Base-by-base conservation (phyloP, 164 flowering plant species). In the Taxillus chinensis region DNA sequence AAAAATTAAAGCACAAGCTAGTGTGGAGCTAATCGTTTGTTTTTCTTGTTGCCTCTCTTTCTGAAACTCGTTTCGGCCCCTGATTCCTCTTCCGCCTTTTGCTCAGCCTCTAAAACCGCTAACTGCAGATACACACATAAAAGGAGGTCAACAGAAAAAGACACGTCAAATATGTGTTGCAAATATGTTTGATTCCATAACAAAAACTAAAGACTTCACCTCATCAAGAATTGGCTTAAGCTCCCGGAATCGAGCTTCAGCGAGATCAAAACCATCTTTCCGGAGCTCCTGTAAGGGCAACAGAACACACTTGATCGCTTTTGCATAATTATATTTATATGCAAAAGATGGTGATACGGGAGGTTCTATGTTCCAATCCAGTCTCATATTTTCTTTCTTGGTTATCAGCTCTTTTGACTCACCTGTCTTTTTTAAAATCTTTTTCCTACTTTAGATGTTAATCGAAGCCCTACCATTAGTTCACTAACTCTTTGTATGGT, bases 251-350 rank as follows among this genome's bases (percentile, higher is more conserved):
- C 97, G 86, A 66, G 79, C 48, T 71, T 83, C 96, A 53, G 97
- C 97, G 58, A 93, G 95, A 83, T 90, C 99, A 82, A 93, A 93
- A 49, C 99, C 96, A 80, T 93, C 99, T 70, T 89, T 93, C 1
- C 97, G 87, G 45, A 93, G 88, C 68, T 90, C 99, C 97, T 93
- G 74, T 57, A 41, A 45, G 60, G 63, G 50, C 61, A 71, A 55
- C 42, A 42, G 27, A 45, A 46, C 41, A 67, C 13, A 16, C 37
- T 52, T 4, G 6, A 54, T 27, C 3, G 16, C 39, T 17, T 54
- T 17, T 39, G 17, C 57, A 54, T 9, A 17, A 2, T 17, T 48
- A 2, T 48, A 48, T 7, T 48, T 11, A 43, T 5, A 5, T 5
- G 8, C 46, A 43, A 9, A 43, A 9, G 46, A 9, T 8, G 51